phyloP scores from a whole-genome alignment of 2,329 filamentous ascomycete species.

The Plectosphaerella plurivora region DNA sequence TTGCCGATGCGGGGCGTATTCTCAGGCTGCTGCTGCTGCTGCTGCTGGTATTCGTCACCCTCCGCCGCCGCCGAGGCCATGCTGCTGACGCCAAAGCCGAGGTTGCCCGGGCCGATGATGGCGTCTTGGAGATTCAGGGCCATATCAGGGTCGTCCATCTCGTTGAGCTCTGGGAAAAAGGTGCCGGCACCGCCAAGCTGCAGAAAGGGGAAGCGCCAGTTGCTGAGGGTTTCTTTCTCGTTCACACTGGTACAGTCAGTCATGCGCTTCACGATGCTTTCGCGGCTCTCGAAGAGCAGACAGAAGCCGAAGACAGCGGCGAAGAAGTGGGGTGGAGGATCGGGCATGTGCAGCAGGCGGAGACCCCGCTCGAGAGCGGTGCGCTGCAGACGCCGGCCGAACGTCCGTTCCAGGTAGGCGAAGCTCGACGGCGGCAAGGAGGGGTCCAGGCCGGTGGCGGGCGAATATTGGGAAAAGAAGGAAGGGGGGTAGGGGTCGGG shows the following conservation, averaged over 20 bases:
- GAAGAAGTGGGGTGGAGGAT: conserved; percentile 43
- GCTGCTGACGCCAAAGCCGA: conserved; percentile 8
- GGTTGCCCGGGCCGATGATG: conserved; percentile 4
- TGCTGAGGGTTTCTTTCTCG: conserved; percentile 43
- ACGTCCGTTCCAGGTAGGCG: conserved; percentile 59
- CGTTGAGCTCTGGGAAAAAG: conserved; percentile 42
- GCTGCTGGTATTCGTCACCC: too few species aligned
- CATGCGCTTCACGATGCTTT: conserved; percentile 40
- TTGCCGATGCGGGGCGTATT: conserved; percentile 26
- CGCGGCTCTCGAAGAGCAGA: conserved; percentile 52
- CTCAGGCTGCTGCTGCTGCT: not conserved
- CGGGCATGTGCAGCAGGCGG: conserved; percentile 45
- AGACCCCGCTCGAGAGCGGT: conserved; percentile 59
- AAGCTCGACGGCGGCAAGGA: conserved; percentile 46
- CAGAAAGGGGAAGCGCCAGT: conserved; percentile 58
- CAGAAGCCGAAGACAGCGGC: conserved; percentile 65
- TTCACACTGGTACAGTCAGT: conserved; percentile 23
- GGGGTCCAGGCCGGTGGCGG: conserved; percentile 14
- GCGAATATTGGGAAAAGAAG: not conserved
- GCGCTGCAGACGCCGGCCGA: conserved; percentile 67
- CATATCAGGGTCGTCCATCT: conserved; percentile 14
- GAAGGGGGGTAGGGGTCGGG: conserved; percentile 23
- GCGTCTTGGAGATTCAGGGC: not conserved
- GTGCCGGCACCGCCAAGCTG: conserved; percentile 65
- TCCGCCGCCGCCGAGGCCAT: not conserved